A percentile compares a stretch with the other conserved stretches of the same genome.
Conservation (phyloP, 164 flowering plant genomes). For the Umbilicus rupestris region DNA sequence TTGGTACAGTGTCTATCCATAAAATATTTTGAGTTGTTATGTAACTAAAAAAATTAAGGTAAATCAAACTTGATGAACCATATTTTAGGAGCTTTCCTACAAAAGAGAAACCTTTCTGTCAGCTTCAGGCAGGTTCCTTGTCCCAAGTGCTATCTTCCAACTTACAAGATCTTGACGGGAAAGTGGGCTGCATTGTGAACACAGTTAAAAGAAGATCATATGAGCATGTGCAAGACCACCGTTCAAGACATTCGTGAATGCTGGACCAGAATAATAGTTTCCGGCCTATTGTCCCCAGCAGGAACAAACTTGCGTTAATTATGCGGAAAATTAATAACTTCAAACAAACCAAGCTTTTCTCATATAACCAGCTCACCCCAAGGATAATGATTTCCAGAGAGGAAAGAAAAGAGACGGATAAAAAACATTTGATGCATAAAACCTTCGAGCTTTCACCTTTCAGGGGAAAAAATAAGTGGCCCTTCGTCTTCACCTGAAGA, state of each 20-base stretch:
- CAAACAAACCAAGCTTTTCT: background rate
- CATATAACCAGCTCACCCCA: background rate
- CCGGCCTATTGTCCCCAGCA: background rate
- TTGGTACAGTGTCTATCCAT: constrained; percentile 47
- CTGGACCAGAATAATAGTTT: background rate
- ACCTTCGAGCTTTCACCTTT: constrained; percentile 40
- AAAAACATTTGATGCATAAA: background rate
- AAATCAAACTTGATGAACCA: background rate
- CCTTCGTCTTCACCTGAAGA: constrained; percentile 34
- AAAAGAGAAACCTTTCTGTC: constrained; percentile 57
- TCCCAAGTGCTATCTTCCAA: constrained; percentile 93
- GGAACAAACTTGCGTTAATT: background rate
- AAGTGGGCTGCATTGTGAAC: constrained; percentile 49
- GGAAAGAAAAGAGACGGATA: background rate
- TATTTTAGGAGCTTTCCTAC: background rate
- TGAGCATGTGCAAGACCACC: background rate
- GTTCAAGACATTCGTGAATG: background rate
- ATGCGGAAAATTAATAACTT: background rate
- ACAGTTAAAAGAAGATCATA: background rate
- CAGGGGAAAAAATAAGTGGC: constrained; percentile 59
- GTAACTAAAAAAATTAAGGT: background rate
- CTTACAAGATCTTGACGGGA: constrained; percentile 98
- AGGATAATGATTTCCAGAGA: background rate
- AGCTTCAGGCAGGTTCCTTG: constrained; percentile 70
- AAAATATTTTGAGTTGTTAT: constrained; percentile 5